A percentile compares a stretch with the other conserved stretches of the same genome.
Evolutionary conservation across 768 basidiomycete genomes (phyloP).

Genomic region (Botryobasidium botryosum): DNA sequence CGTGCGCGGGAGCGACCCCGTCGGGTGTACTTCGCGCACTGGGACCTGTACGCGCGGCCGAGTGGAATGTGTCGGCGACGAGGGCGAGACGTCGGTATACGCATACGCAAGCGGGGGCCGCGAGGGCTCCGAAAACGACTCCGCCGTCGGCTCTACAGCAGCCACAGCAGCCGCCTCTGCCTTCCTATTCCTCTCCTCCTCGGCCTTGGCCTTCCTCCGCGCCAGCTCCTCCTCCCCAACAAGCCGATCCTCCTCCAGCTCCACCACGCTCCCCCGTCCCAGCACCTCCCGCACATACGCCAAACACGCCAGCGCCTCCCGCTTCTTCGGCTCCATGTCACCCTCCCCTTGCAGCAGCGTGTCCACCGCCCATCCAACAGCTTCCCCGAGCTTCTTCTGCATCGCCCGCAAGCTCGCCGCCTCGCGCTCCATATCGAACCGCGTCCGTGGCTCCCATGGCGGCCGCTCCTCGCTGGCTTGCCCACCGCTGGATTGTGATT

Average conservation of each 20-base stretch:
- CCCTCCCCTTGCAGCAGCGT: conserved; percentile 28
- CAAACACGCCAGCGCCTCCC: conserved; percentile 58
- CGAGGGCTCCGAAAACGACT: neutral
- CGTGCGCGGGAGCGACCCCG: too few species aligned
- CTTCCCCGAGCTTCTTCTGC: conserved; percentile 49
- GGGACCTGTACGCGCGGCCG: too few species aligned
- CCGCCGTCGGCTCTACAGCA: neutral
- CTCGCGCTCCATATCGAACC: conserved; percentile 56
- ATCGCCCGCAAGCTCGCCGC: conserved; percentile 33
- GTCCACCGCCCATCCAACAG: conserved; percentile 60
- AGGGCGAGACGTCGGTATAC: too few species aligned
- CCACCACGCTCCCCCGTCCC: conserved; percentile 27
- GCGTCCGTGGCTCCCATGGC: conserved; percentile 50
- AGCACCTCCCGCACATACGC: conserved; percentile 65
- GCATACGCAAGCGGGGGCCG: neutral
- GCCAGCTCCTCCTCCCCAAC: conserved; percentile 14
- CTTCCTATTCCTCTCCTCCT: neutral
- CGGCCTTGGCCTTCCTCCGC: neutral
- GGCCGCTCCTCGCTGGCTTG: conserved; percentile 33
- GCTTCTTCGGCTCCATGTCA: conserved; percentile 23
- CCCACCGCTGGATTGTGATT: neutral
- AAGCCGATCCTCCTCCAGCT: conserved; percentile 49
- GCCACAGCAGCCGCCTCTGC: neutral
- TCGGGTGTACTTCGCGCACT: too few species aligned
- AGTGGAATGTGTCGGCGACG: too few species aligned